Base-by-base conservation (phyloP, 257 asterid species). In the Eustoma russellianum region DNA sequence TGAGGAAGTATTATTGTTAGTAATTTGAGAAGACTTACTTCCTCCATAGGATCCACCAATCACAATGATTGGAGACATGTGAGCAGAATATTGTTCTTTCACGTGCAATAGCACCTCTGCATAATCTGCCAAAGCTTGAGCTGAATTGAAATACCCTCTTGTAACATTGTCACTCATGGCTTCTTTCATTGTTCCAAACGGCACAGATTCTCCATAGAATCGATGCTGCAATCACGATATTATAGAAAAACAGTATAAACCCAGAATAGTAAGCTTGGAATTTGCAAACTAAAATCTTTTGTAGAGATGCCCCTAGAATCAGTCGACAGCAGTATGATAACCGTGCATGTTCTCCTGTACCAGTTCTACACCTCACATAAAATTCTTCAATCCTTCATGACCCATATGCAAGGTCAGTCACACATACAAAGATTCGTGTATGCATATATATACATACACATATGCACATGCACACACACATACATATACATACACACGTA, bases 41-140 rank as follows among this genome's bases (percentile, higher is more conserved):
- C 96, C 96, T 33, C 94, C 94, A 9, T 86, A 86, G 2, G 96
- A 86, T 55, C 80, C 96, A 15, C 94, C 96, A 45, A 79, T 6
- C 33, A 88, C 89, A 48, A 84, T 79, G 47, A 88, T 53, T 5
- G 97, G 93, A 63, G 95, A 76, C 53, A 70, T 3, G 0, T 76
- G 68, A 0, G 93, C 93, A 1, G 76, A 69, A 7, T 70, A 67
- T 48, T 61, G 15, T 13, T 71, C 5, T 70, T 74, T 88, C 5
- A 88, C 49, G 43, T 88, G 76, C 38, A 82, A 7, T 53, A 85
- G 43, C 9, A 88, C 64, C 47, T 80, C 77, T 15, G 94, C 94
- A 63, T 79, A 85, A 77, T 82, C 97, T 41, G 97, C 94, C 43
- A 88, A 10, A 19, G 95, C 95, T 70, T 85, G 94, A 56, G 86